Base-by-base conservation (phyloP, 1,139 yeast species). In the Geotrichum carabidarum region DNA sequence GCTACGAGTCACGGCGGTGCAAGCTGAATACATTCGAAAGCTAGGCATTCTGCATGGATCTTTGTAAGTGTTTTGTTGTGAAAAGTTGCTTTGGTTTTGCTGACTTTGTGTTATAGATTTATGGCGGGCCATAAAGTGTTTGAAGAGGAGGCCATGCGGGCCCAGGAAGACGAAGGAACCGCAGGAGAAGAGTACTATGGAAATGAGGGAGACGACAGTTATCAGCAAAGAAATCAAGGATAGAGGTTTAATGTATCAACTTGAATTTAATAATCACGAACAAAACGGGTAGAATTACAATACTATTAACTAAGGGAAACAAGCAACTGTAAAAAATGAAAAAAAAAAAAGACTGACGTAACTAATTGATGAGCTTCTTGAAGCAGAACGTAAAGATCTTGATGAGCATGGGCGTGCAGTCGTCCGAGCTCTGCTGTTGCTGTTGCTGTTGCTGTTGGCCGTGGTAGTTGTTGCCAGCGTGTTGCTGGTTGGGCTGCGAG, bases 41-140 rank as follows among this genome's bases (percentile, higher is more conserved):
- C 69, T 83, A 46, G 88, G 87, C 2, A 75, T 80, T 50, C 72
- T 81, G 59, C 88, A 83, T 59, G 86, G 85, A 1, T 74, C 82
- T 22, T 69, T 83, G 73, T 72, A 63, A 45, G 73, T 69, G 32
- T 9, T 36, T 30, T n/a, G 18, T 14, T 15, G 8, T 30, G 42
- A 14, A 12, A 8, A 22, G 12, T 27, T 14, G 9, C 17, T 15
- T 6, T 15, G 11, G n/a, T 38, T 31, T 11, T 14, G 8, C 44
- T 35, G 31, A 53, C 53, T 50, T 12, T 31, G 37, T 36, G 41
- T 8, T 31, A 14, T 44, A 71, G 74, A 60, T 79, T 82, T 62
- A 81, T 81, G 84, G 84, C 85, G 4, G 77, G 82, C 62, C 83
- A 81, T 62, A 74, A 76, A 44, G 83, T 80, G n/a, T 80, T 81